Evolutionary conservation across 352 stramenopile species (phyloP).

Genomic region (Phytophthora quininea): DNA sequence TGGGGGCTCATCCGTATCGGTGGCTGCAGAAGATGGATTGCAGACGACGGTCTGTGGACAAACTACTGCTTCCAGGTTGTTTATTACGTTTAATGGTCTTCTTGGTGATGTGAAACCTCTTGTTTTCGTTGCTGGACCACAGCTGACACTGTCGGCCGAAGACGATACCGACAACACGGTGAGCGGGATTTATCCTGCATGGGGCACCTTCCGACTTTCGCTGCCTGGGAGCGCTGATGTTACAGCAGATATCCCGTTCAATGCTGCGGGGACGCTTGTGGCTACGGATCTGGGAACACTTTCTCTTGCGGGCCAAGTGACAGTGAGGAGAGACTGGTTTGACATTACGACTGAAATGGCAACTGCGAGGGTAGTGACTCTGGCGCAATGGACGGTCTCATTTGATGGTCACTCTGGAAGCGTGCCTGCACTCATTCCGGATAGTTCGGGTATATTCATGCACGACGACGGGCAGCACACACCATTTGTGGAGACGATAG

Average conservation of each 20-base stretch:
- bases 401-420: slow-evolving; percentile 65
- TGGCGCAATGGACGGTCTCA: slow-evolving; percentile 78
- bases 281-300: slow-evolving; percentile 82
- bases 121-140: slow-evolving; percentile 37
- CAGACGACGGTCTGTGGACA: slow-evolving; percentile 59
- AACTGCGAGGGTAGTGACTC: slow-evolving; percentile 36
- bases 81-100: slow-evolving; percentile 75
- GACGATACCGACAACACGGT: slow-evolving; percentile 62
- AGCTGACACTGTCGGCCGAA: slow-evolving; percentile 48
- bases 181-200: slow-evolving; percentile 84
- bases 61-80: slow-evolving; percentile 50
- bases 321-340: slow-evolving; percentile 78
- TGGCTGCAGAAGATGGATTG: slow-evolving; percentile 17
- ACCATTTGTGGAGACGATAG: slow-evolving; percentile 55
- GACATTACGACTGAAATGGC: slow-evolving; percentile 52
- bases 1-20: slow-evolving; percentile 23
- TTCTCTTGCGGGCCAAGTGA: slow-evolving; percentile 77
- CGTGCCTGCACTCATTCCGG: slow-evolving; percentile 47
- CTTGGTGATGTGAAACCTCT: slow-evolving; percentile 68
- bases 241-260: slow-evolving; percentile 69
- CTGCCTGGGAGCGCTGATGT: slow-evolving; percentile 49
- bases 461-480: slow-evolving; percentile 54
- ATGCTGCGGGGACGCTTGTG: slow-evolving; percentile 57
- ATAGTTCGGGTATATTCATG: slow-evolving; percentile 47
- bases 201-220: slow-evolving; percentile 82